Evolutionary conservation across 768 basidiomycete genomes (phyloP), one percentile per base, ranked within the genome.

Genomic region (Glaciozyma martinii): DNA sequence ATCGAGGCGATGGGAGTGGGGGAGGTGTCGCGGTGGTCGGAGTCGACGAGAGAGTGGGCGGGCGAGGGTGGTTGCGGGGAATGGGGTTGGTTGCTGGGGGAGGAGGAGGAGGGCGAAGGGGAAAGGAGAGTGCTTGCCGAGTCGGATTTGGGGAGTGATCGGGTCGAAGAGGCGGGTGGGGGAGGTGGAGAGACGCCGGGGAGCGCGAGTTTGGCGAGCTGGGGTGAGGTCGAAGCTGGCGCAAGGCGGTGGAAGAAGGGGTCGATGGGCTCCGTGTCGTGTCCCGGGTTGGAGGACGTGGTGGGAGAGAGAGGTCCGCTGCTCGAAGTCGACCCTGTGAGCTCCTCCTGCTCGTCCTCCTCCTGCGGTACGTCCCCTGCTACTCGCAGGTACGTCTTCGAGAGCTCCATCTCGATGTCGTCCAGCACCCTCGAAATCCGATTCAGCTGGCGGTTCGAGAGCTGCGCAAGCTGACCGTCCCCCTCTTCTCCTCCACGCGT

Each of bases 341-440:
- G 27, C 44, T 61, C 37, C 10, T 47, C 47, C 16, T 50, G 44
- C 29, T 27, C 53, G 27, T 52, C 25, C 21, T 44, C 56, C 4
- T 37, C 50, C 29, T 57, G 55, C 60, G 3, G 15, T 10, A 23
- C 33, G 9, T 23, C 60, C 32, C 58, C 54, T 1, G 9, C 60
- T n/a, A 27, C 25, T 13, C 60, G 29, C 21, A 27, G 13, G 25
- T 53, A 60, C 37, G 60, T 66, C 27, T 56, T 50, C 3, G 43
- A 44, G 42, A 73, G 55, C 32, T 71, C 66, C n/a, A 32, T 9
- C 59, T 70, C 68, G 23, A 71, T 60, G 18, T 63, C 54, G 27
- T 68, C 66, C 15, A 73, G 62, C 23, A 66, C 69, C 25, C 27
- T 27, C n/a, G 68, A 70, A 40, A 73, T 70, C 10, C 72, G 56